Conservation (phyloP, 2,329 filamentous ascomycete genomes). For the Fusarium marasasianum region DNA sequence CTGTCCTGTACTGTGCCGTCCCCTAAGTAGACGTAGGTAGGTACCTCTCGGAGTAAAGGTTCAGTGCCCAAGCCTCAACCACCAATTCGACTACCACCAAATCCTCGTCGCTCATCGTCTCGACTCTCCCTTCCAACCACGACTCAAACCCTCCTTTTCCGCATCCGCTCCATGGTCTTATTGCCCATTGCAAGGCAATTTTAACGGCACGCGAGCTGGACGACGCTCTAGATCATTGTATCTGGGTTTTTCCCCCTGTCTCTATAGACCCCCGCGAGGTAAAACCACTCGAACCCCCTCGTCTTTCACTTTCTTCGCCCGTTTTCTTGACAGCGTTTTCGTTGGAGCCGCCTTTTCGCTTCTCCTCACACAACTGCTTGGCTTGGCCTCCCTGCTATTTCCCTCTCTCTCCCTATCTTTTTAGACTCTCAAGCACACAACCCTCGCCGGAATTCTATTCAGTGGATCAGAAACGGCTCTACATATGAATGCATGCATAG, state of each 20-base stretch:
- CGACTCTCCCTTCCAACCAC: conserved; percentile 43
- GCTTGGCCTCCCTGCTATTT: conserved; percentile 8
- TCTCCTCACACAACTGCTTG: conserved; percentile 34
- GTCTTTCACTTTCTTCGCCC: conserved; percentile 32
- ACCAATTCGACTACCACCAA: conserved; percentile 45
- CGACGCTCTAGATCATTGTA: conserved; percentile 42
- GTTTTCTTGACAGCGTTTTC: conserved; percentile 32
- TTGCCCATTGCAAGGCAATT: conserved; percentile 54
- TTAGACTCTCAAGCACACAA: conserved; percentile 2
- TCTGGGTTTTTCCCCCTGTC: conserved; percentile 30
- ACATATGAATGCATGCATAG: conserved; percentile 31
- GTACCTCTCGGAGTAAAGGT: conserved; percentile 42
- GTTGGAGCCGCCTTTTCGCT: conserved; percentile 30
- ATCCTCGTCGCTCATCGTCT: conserved; percentile 42
- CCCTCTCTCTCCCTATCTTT: neutral
- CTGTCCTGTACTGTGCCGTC: neutral
- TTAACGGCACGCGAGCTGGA: conserved; percentile 51
- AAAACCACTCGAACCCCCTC: conserved; percentile 40
- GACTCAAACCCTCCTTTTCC: conserved; percentile 38
- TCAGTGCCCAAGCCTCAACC: conserved; percentile 49
- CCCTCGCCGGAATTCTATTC: neutral
- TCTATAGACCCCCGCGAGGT: conserved; percentile 41
- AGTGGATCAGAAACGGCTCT: conserved; percentile 22
- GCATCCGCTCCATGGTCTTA: conserved; percentile 47
- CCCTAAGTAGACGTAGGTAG: neutral